Evolutionary conservation across 1,284 basidiomycete genomes (phyloP), one percentile per base, ranked within the genome.

Genomic region (Apiotrichum gamsii): DNA sequence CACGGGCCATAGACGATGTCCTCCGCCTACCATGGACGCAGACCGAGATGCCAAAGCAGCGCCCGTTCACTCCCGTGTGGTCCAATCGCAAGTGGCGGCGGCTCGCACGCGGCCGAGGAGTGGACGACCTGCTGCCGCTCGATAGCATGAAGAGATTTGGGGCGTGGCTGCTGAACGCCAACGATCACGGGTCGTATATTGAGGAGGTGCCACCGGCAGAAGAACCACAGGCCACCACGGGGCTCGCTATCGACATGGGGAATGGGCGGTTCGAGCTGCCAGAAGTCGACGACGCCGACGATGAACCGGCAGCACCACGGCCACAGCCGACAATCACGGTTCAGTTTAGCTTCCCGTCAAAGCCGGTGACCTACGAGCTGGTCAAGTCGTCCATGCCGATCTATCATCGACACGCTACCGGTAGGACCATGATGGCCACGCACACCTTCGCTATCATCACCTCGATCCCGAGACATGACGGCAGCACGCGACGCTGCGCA

Each of bases 361-460:
- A 1, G 35, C 23, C 13, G n/a, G 52, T 61, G 15, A 53, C 43
- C 8, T 42, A 64, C 21, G 63, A 70, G 35, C 16, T 70, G 40
- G 58, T 58, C 32, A 64, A 64, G 48, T 61, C 64, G 8, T 30
- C 44, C 3, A 29, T 63, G 44, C 61, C 65, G 1, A 57, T 65
- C 4, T 56, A 51, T 45, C 47, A 52, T 18, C 16, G 24, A 31
- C 31, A 32, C 20, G 29, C 28, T 1, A 21, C 23, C 10, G 33
- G 35, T 6, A 24, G 44, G 35, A 41, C 39, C 1, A 42, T 36
- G 14, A 45, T 62, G 34, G 34, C 39, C 8, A 59, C 61, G 1
- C 63, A 65, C 36, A 52, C 55, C 4, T 65, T 60, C 24, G 48
- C 52, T 2, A 49, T 67, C 36, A 56, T 70, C 47, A 68, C 64